Evolutionary conservation across 495 filamentous ascomycete species (phyloP).

Genomic region (Penicillium riverlandense): DNA sequence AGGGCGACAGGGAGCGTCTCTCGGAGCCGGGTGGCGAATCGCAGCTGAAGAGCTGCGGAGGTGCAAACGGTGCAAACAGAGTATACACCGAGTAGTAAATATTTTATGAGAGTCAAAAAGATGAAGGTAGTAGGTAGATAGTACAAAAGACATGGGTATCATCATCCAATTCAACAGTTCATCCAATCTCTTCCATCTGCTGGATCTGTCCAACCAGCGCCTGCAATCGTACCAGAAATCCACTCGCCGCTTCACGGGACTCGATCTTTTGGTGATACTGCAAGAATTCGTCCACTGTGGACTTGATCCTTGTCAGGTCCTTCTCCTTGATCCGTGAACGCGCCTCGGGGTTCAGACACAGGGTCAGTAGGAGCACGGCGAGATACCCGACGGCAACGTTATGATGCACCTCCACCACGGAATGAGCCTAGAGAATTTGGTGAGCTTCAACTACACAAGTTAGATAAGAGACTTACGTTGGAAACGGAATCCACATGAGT

Average conservation of each 20-base stretch:
- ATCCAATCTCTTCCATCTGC: conserved; percentile 3
- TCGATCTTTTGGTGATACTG: conserved; percentile 71
- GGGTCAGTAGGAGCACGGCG: conserved; percentile 72
- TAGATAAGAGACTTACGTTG: conserved; percentile 30
- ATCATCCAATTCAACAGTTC: background rate
- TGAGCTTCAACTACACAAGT: background rate
- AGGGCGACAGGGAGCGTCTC: background rate
- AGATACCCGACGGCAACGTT: conserved; percentile 92
- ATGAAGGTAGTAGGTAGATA: background rate
- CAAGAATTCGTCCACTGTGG: conserved; percentile 81
- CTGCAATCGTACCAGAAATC: conserved; percentile 55
- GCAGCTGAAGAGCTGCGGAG: conserved; percentile 17
- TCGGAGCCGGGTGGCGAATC: conserved; percentile 16
- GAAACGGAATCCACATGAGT: conserved; percentile 31
- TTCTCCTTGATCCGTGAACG: conserved; percentile 41
- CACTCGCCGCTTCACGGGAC: conserved; percentile 29
- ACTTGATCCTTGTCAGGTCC: conserved; percentile 56
- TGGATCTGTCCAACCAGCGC: conserved; percentile 31
- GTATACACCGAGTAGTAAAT: too few species aligned
- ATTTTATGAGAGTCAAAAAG: background rate
- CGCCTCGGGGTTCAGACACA: conserved; percentile 56
- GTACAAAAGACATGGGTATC: conserved; percentile 1
- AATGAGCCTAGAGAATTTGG: conserved; percentile 57
- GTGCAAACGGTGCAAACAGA: conserved; percentile 26
- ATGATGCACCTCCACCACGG: conserved; percentile 71